phyloP scores from a whole-genome alignment of 345 rosid genomes.

The Euphorbia pulcherrima region DNA sequence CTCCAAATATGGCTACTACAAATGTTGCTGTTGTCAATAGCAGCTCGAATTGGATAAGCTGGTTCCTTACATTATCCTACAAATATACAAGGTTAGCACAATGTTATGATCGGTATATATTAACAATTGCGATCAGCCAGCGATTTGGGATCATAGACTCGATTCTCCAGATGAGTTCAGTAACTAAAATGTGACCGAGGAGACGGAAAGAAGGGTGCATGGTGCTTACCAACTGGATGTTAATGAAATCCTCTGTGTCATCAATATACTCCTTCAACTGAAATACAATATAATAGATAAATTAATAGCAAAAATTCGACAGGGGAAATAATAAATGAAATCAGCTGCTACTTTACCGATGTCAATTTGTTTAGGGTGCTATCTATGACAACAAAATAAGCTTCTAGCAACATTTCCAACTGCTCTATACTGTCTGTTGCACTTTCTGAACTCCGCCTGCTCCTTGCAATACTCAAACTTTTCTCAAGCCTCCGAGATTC shows the following conservation, averaged over 20 bases:
- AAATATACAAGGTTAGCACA: not conserved
- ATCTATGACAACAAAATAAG: conserved; percentile 95
- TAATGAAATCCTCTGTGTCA: conserved; percentile 94
- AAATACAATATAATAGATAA: conserved; percentile 19
- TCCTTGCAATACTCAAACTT: conserved; percentile 82
- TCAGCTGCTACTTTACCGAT: conserved; percentile 47
- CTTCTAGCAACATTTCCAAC: conserved; percentile 98
- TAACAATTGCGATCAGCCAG: too few relatives aligned
- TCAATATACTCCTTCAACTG: conserved; percentile 98
- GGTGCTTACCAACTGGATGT: conserved; percentile 66
- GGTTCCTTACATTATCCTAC: conserved; percentile 96
- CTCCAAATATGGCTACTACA: conserved; percentile 93
- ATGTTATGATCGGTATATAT: too few relatives aligned
- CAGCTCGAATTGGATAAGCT: conserved; percentile 93
- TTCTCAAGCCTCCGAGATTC: conserved; percentile 77
- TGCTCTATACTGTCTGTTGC: conserved; percentile 74
- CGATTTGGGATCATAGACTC: not conserved
- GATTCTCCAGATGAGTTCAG: not conserved
- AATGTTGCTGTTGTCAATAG: conserved; percentile 87
- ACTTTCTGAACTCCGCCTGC: conserved; percentile 84
- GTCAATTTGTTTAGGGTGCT: conserved; percentile 93
- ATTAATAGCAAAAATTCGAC: not conserved
- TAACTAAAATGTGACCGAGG: not conserved
- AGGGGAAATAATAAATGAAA: not conserved
- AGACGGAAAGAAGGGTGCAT: not conserved